Conservation (phyloP, 139 green algal species). For the Dunaliella sp. region DNA sequence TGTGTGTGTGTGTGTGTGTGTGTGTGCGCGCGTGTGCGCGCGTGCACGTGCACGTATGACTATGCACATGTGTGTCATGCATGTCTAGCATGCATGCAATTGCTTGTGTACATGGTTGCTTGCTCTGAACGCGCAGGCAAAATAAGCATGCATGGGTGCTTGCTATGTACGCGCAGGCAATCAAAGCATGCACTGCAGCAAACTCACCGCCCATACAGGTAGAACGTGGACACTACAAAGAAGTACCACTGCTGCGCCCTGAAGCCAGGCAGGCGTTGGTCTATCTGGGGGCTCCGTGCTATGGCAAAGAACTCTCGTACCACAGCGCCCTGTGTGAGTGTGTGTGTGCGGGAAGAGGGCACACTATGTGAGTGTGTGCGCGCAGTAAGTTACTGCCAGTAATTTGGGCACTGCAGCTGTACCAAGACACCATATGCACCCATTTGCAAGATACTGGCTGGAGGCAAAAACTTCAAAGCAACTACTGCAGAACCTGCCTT, state of each 20-base stretch:
- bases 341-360: too few relatives aligned
- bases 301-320: constrained; percentile 81
- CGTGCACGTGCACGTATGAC: background rate
- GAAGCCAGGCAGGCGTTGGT: constrained; percentile 65
- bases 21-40: background rate
- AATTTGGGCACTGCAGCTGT: too few relatives aligned
- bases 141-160: background rate
- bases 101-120: too few relatives aligned
- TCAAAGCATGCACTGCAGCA: background rate
- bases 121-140: background rate
- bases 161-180: background rate
- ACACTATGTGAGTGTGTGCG: too few relatives aligned
- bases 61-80: background rate
- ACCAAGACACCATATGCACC: too few relatives aligned
- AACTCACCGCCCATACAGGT: constrained; percentile 83
- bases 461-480: too few relatives aligned
- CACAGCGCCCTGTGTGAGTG: constrained; percentile 40
- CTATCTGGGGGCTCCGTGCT: constrained; percentile 60
- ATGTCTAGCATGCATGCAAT: background rate
- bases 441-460: too few relatives aligned
- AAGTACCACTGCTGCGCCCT: constrained; percentile 89
- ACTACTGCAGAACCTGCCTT: too few relatives aligned
- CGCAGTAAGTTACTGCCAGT: too few relatives aligned
- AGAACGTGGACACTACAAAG: constrained; percentile 87
- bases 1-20: too few relatives aligned